phyloP scores from a whole-genome alignment of 331 rosid species.

The Cydonia oblonga region DNA sequence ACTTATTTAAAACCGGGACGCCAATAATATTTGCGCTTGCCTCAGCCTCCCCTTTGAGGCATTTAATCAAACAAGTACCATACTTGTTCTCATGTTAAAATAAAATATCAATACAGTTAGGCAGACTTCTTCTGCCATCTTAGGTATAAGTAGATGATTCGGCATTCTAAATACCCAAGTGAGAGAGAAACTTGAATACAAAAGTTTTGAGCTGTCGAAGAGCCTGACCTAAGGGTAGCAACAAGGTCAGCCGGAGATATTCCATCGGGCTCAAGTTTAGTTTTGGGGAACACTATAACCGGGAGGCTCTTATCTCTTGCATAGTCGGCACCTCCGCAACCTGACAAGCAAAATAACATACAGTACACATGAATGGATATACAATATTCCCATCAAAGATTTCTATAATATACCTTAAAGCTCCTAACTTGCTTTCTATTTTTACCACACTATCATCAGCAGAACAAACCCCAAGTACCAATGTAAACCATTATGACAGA shows the following conservation, averaged over 20 bases:
- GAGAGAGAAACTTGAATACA: too few species aligned
- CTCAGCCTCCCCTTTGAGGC: too few species aligned
- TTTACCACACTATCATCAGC: background rate
- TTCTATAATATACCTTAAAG: background rate
- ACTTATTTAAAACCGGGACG: too few species aligned
- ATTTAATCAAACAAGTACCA: too few species aligned
- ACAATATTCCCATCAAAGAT: too few species aligned
- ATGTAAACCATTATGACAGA: too few species aligned
- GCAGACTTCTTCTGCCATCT: background rate
- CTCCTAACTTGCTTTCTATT: background rate
- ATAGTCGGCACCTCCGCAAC: constrained; percentile 74
- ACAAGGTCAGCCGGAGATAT: constrained; percentile 52
- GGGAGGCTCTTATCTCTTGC: constrained; percentile 69
- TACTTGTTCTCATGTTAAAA: too few species aligned
- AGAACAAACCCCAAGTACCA: background rate
- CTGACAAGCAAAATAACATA: constrained; percentile 16
- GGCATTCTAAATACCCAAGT: background rate
- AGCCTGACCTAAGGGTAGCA: constrained; percentile 41
- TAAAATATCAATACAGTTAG: too few species aligned
- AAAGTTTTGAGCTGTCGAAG: background rate
- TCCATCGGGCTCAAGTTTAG: constrained; percentile 41
- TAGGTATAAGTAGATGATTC: background rate
- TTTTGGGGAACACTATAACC: constrained; percentile 50
- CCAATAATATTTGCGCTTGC: too few species aligned
- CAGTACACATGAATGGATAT: background rate